Conservation (phyloP, 805 yeast genomes). For the Saturnispora saitoi region DNA sequence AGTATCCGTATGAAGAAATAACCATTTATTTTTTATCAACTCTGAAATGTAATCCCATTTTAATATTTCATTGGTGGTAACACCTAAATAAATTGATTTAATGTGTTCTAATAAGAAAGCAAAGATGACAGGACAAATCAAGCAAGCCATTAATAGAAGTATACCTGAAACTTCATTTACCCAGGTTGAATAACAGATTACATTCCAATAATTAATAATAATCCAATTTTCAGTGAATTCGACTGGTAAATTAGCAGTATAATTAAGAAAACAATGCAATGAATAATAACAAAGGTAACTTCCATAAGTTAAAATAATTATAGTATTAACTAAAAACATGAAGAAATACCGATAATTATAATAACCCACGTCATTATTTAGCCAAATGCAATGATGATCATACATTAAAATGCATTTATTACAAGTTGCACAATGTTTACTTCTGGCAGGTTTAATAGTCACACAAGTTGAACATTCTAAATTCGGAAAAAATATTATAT, state of each 20-base stretch:
- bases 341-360: conserved; percentile 43
- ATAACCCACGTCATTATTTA: conserved; percentile 49
- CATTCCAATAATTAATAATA: conserved; percentile 17
- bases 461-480: conserved; percentile 43
- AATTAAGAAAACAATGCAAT: conserved; percentile 12
- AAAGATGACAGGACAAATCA: conserved; percentile 31
- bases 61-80: conserved; percentile 46
- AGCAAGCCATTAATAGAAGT: conserved; percentile 32
- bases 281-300: conserved; percentile 28
- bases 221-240: conserved; percentile 9
- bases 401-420: conserved; percentile 52
- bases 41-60: conserved; percentile 47
- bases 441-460: conserved; percentile 62
- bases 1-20: conserved; percentile 22
- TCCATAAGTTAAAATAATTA: conserved; percentile 35
- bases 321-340: conserved; percentile 29
- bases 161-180: conserved; percentile 35
- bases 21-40: conserved; percentile 23
- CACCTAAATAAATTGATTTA: conserved; percentile 43
- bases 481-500: conserved; percentile 33
- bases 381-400: conserved; percentile 55
- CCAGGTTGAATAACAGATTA: conserved; percentile 24
- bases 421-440: conserved; percentile 70
- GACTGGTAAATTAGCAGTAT: background rate
- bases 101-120: conserved; percentile 36